phyloP scores from a whole-genome alignment of 805 yeast species.

The Ogataea wickerhamii region DNA sequence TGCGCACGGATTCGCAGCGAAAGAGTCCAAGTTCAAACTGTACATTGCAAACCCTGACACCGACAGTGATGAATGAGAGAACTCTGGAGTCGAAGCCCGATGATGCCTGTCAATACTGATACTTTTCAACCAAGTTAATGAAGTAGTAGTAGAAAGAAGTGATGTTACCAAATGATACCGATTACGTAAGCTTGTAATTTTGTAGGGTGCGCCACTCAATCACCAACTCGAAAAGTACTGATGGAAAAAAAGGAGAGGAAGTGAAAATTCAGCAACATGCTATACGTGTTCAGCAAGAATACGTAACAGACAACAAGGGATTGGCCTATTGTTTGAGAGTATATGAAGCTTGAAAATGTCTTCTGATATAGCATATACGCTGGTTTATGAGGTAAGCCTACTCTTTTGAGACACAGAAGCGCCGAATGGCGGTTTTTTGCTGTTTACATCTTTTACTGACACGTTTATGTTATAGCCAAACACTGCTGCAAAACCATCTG shows the following conservation, averaged over 20 bases:
- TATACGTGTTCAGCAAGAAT: conserved; percentile 19
- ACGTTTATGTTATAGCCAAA: conserved; percentile 40
- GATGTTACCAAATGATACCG: too few species aligned
- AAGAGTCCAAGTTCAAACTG: conserved; percentile 41
- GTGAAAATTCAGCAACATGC: neutral
- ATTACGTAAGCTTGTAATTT: too few species aligned
- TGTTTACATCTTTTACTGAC: conserved; percentile 1
- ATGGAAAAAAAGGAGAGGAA: neutral
- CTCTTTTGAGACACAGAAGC: neutral
- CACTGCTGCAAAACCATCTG: conserved; percentile 57
- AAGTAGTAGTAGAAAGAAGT: too few species aligned
- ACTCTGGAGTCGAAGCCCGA: too few species aligned
- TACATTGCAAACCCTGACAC: conserved; percentile 59
- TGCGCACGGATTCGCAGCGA: conserved; percentile 26
- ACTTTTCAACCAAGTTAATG: too few species aligned
- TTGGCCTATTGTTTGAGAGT: too few species aligned
- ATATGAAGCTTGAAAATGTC: conserved; percentile 22
- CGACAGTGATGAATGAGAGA: conserved; percentile 39
- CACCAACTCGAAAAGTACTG: neutral
- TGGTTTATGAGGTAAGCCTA: conserved; percentile 58
- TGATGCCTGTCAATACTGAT: too few species aligned
- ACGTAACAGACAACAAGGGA: too few species aligned
- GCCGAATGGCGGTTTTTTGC: neutral
- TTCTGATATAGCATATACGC: conserved; percentile 57
- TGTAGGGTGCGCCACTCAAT: too few species aligned